Percentiles rank a stretch among this genome's conserved stretches.
These are phyloP conservation scores for Aspergillus candidus DNA, from an alignment of 2,329 filamentous ascomycete species.

Conservation along the genomic window DNA sequence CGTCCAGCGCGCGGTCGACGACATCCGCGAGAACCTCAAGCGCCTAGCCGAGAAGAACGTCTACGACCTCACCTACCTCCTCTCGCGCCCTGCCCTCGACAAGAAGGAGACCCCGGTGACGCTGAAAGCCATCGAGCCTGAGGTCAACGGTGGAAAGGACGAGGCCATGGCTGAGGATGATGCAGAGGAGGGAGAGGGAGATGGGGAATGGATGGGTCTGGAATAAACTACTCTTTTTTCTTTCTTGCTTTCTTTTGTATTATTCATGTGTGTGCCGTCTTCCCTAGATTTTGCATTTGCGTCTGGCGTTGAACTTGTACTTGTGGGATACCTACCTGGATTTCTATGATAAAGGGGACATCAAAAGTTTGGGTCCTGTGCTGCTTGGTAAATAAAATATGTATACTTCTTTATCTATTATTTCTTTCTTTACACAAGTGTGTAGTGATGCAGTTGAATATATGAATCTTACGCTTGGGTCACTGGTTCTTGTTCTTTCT, in stretches of 20 bases:
- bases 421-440: too few species aligned
- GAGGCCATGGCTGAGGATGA: constrained; percentile 27
- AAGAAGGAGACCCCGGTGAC: constrained; percentile 19
- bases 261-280: constrained; percentile 6
- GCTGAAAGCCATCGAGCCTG: constrained; percentile 27
- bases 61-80: constrained; percentile 80
- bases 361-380: constrained; percentile 12
- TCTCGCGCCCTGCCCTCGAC: constrained; percentile 46
- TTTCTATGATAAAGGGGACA: constrained; percentile 13
- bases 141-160: constrained; percentile 12
- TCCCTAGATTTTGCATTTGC: constrained; percentile 24
- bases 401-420: too few species aligned
- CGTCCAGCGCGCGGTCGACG: constrained; percentile 71
- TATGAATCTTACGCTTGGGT: too few species aligned
- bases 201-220: constrained; percentile 51
- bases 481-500: too few species aligned
- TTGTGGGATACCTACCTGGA: constrained; percentile 24
- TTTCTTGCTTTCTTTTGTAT: constrained; percentile 14
- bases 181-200: constrained; percentile 34
- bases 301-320: constrained; percentile 22
- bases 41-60: constrained; percentile 80
- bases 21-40: constrained; percentile 76
- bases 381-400: too few species aligned
- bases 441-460: too few species aligned
- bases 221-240: constrained; percentile 32